These are phyloP conservation scores for Cyathus striatus DNA, from an alignment of 768 basidiomycete genomes.

Conservation along the genomic window DNA sequence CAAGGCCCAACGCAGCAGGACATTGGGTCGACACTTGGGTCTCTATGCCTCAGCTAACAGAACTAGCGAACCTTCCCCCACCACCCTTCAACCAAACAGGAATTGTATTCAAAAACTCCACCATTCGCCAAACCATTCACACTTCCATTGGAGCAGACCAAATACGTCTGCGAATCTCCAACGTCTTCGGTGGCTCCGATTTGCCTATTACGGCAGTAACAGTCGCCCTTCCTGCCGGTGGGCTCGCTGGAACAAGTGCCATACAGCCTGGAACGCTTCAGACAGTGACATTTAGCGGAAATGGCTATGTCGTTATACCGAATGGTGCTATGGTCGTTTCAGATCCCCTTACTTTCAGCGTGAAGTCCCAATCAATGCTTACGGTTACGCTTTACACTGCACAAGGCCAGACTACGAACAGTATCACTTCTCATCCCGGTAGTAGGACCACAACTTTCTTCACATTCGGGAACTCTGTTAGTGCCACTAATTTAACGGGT, in stretches of 20 bases:
- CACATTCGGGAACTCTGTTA: constrained; percentile 29
- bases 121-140: constrained; percentile 45
- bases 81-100: constrained; percentile 22
- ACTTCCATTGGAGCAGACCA: constrained; percentile 30
- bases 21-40: constrained; percentile 32
- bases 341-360: constrained; percentile 35
- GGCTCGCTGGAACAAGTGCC: constrained; percentile 27
- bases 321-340: constrained; percentile 39
- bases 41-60: constrained; percentile 35
- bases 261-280: constrained; percentile 29
- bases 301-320: constrained; percentile 31
- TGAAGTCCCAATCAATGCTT: constrained; percentile 32
- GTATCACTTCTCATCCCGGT: constrained; percentile 43
- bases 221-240: constrained; percentile 32
- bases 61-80: constrained; percentile 27
- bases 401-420: constrained; percentile 32
- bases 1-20: constrained; percentile 2
- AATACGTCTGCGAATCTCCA: constrained; percentile 42
- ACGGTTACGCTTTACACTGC: constrained; percentile 36
- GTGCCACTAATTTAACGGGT: constrained; percentile 29
- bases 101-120: constrained; percentile 38
- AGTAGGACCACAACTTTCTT: constrained; percentile 43
- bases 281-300: constrained; percentile 39
- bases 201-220: constrained; percentile 40
- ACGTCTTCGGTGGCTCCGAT: constrained; percentile 38